Evolutionary conservation across 495 filamentous ascomycete species (phyloP), one percentile per base, ranked within the genome.

Genomic region (Aspergillus taichungensis): DNA sequence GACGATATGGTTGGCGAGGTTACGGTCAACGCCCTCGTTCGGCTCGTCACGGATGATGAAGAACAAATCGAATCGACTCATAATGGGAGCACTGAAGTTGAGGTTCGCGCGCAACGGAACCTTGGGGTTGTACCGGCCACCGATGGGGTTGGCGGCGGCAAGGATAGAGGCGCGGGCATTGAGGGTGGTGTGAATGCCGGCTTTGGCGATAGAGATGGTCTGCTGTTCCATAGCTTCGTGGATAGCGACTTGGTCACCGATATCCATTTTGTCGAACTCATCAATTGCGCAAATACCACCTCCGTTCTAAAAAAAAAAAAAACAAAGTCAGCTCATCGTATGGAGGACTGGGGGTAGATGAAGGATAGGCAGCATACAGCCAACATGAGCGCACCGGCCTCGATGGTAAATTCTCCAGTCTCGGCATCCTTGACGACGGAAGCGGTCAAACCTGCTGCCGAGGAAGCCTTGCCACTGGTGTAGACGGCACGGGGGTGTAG

Each of bases 181-280:
- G 34, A 99, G 81, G 0, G 92, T 99, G 3, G 92, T 94, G 61
- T 99, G 92, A 49, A 99, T 99, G 57, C 92, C 92, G 4, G 92
- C 92, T 60, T 99, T 99, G 47, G 92, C 92, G 62, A 99, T 99
- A 13, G 91, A 96, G 54, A 99, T 99, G 13, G 92, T 99, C 70
- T 99, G 92, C 68, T 99, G 92, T 76, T 99, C 92, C 92, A 99
- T 99, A 43, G 94, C 94, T 78, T 99, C 92, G 78, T 99, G 92
- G 64, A 99, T 97, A 51, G 92, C 92, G 37, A 99, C 92, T 70
- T 99, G 92, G 67, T 99, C 92, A 38, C 70, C 78, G 42, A 99
- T 87, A 57, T 99, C 92, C 92, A 99, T 99, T 69, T 97, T 99
- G 74, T 99, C 92, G 60, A 99, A 99, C 55, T 99, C 92, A 62